phyloP scores from a whole-genome alignment of 2,329 filamentous ascomycete species.

The Sporothrix luriei region DNA sequence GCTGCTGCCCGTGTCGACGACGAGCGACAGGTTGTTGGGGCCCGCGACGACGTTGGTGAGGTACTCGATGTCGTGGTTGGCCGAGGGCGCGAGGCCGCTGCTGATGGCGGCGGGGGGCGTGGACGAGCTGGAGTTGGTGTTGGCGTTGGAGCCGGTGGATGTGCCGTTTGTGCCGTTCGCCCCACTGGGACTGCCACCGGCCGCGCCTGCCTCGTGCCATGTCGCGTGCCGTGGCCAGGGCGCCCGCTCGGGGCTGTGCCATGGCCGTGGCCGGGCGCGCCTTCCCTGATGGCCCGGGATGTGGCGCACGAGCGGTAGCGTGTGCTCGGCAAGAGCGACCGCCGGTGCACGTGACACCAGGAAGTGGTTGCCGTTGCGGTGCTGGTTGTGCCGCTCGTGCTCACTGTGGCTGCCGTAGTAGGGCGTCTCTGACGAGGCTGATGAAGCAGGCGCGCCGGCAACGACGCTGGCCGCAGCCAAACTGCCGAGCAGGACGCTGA shows the following conservation, averaged over 20 bases:
- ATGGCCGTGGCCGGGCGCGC: background rate
- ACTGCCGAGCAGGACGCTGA: slow-evolving; percentile 29
- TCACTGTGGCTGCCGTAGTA: slow-evolving; percentile 10
- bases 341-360: slow-evolving; percentile 29
- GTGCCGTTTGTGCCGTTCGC: background rate
- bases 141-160: background rate
- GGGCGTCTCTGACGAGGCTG: background rate
- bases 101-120: background rate
- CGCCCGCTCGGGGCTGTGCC: background rate
- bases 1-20: slow-evolving; percentile 42
- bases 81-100: slow-evolving; percentile 26
- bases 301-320: slow-evolving; percentile 28
- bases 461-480: slow-evolving; percentile 26
- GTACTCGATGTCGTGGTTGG: slow-evolving; percentile 40
- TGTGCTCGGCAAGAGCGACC: slow-evolving; percentile 29
- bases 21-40: slow-evolving; percentile 38
- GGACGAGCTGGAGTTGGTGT: background rate
- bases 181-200: too few relatives aligned
- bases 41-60: slow-evolving; percentile 40
- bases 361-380: slow-evolving; percentile 3
- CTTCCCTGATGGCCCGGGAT: background rate
- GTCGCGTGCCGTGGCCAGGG: background rate
- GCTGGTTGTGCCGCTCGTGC: slow-evolving; percentile 4
- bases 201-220: background rate
- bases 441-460: slow-evolving; percentile 8